Evolutionary conservation across 140 eudicot species (phyloP).

Genomic region (Stevia rebaudiana): DNA sequence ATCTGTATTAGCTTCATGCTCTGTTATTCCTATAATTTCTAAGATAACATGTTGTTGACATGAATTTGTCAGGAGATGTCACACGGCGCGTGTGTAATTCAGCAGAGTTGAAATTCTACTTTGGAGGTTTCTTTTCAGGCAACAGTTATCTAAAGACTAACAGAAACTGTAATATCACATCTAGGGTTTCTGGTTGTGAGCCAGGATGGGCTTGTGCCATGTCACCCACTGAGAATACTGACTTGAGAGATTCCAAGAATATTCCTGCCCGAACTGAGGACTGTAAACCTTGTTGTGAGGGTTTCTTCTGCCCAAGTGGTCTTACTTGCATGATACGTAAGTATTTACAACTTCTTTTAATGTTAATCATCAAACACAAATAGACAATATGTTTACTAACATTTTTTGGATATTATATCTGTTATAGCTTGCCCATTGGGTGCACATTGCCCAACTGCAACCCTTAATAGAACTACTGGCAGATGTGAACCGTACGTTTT

Average conservation of each 20-base stretch:
- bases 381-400: neutral
- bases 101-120: slow-evolving; percentile 68
- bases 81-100: slow-evolving; percentile 58
- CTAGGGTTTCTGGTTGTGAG: slow-evolving; percentile 84
- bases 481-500: slow-evolving; percentile 76
- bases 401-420: slow-evolving; percentile 9
- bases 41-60: neutral
- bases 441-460: slow-evolving; percentile 80
- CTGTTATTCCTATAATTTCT: neutral
- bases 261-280: slow-evolving; percentile 63
- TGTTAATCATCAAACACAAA: slow-evolving; percentile 2
- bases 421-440: slow-evolving; percentile 88
- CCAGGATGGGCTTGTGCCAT: slow-evolving; percentile 94
- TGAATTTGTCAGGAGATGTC: slow-evolving; percentile 46
- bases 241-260: slow-evolving; percentile 38
- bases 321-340: slow-evolving; percentile 96
- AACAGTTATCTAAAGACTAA: slow-evolving; percentile 38
- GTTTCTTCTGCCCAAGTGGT: slow-evolving; percentile 88
- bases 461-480: slow-evolving; percentile 50
- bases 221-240: slow-evolving; percentile 26
- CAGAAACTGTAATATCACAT: slow-evolving; percentile 61
- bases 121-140: slow-evolving; percentile 44
- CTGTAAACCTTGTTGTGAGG: slow-evolving; percentile 81
- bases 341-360: slow-evolving; percentile 19
- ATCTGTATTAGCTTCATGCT: neutral